A percentile compares a stretch with the other conserved stretches of the same genome.
These are phyloP conservation scores for Cryptococcus amylolentus DNA, from an alignment of 1,284 basidiomycete genomes.

Conservation along the genomic window DNA sequence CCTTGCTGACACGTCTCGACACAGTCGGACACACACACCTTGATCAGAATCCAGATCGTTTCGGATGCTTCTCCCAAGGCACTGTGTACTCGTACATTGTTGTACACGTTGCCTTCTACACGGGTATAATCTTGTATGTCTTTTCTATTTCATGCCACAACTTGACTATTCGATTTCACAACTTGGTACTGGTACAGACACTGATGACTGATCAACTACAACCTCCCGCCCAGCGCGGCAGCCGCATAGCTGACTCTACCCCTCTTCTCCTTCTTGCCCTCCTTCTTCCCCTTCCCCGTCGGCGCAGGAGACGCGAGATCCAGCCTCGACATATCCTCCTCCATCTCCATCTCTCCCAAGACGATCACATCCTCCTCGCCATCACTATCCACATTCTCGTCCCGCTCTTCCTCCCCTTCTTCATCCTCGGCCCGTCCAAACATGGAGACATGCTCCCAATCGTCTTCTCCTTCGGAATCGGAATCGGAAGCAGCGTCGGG, in stretches of 20 bases:
- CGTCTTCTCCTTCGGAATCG: constrained; percentile 25
- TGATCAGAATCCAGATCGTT: too few species aligned
- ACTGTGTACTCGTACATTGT: too few species aligned
- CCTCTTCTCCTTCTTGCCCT: neutral
- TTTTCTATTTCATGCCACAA: neutral
- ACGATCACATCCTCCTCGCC: constrained; percentile 34
- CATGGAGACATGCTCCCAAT: constrained; percentile 38
- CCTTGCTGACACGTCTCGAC: too few species aligned
- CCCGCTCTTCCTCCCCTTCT: neutral
- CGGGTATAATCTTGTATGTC: too few species aligned
- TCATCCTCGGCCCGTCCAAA: neutral
- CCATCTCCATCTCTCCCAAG: constrained; percentile 40
- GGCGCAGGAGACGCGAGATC: neutral
- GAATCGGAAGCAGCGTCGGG: constrained; percentile 4
- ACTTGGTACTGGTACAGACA: neutral
- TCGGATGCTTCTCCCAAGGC: too few species aligned
- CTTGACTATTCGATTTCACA: neutral
- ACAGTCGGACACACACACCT: too few species aligned
- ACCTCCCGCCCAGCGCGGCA: neutral
- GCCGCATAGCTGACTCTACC: neutral
- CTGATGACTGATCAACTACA: too few species aligned
- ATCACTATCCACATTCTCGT: constrained; percentile 17
- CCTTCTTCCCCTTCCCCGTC: neutral
- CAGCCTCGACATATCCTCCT: constrained; percentile 18
- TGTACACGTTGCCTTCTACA: too few species aligned